A percentile compares a stretch with the other conserved stretches of the same genome.
Conservation (phyloP, 768 basidiomycete genomes). For the Phlegmacium glaucopus region DNA sequence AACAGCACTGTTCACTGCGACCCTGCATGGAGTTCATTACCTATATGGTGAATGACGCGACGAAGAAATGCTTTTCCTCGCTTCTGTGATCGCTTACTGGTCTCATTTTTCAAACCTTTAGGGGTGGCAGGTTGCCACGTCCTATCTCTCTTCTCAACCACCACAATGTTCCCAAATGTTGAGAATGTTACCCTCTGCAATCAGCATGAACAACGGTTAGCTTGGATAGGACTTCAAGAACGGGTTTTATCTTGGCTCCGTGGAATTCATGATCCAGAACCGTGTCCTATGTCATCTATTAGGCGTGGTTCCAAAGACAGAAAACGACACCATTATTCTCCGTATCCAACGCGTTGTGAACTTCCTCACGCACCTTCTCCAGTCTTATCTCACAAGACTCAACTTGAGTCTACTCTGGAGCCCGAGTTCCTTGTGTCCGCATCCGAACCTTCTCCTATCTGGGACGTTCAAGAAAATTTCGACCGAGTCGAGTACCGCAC, state of each 20-base stretch:
- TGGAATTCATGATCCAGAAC: background rate
- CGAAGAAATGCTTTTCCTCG: no score
- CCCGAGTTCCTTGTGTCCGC: no score
- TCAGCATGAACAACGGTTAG: background rate
- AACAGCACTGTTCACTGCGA: no score
- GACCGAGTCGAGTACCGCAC: background rate
- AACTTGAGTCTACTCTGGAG: no score
- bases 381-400: background rate
- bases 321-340: slow-evolving; percentile 4
- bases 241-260: slow-evolving; percentile 2
- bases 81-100: no score
- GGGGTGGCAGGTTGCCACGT: background rate
- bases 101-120: background rate
- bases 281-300: background rate
- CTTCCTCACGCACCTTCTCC: background rate
- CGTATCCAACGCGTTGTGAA: slow-evolving; percentile 6
- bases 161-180: background rate
- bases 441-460: no score
- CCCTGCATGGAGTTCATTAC: no score
- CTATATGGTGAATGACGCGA: no score
- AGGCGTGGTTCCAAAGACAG: background rate
- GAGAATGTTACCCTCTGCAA: background rate
- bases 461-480: no score
- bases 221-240: background rate
- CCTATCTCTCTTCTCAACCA: background rate